Evolutionary conservation across 352 stramenopile species (phyloP), one percentile per base, ranked within the genome.

Genomic region (Phytophthora colocasiae): DNA sequence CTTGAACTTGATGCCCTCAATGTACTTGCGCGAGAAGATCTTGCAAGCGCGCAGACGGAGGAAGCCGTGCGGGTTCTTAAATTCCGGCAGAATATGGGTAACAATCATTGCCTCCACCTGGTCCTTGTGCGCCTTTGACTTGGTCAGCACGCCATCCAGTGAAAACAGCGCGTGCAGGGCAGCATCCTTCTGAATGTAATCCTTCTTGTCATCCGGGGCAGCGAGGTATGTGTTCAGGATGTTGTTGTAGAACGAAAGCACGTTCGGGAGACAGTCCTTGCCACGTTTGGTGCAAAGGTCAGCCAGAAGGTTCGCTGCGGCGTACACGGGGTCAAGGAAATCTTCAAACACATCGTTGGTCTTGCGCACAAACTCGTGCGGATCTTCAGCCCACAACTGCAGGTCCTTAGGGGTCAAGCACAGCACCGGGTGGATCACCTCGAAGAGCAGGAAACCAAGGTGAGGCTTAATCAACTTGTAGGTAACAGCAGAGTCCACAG

Each of bases 401-500:
- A 99, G 75, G 65, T 99, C 97, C 53, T 97, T 95, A 6, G 92
- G 80, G 8, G 85, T 98, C 15, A 99, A 73, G 66, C 95, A 99
- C 50, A 99, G 89, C 47, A 94, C 90, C 9, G 96, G 97, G 70
- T 99, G 98, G 51, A 98, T 96, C 7, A 98, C 97, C 65, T 99
- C 93, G 62, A 99, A 99, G 27, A 99, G 75, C 41, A 99, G 63
- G 75, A 99, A 99, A 56, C 97, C 91, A 36, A 99, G 78, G 75
- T 99, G 96, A 27, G 97, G 97, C 76, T 99, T 99, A 31, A 99
- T 85, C 6, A 99, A 73, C 78, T 99, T 98, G 90, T 99, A 99
- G 2, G 96, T 98, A 3, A 96, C 83, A 3, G 93, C 95, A 63
- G 98, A 92, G 71, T 99, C 97, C 15, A 98, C 90, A 11, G 94